Conservation (phyloP, 345 rosid genomes). For the Durio zibethinus region DNA sequence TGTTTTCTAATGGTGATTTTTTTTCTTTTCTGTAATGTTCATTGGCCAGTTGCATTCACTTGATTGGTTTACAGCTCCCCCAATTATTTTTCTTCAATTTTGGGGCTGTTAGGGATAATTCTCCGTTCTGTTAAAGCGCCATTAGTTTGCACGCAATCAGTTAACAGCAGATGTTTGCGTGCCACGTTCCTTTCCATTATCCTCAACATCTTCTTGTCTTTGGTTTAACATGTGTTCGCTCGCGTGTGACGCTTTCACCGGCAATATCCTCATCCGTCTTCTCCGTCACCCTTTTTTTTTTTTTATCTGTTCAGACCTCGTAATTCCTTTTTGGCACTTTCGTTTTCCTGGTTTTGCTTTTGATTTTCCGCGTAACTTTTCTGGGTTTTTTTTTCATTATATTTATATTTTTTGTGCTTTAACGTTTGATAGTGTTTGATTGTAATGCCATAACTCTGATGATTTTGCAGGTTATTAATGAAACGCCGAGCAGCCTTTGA, state of each 20-base stretch:
- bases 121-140: constrained; percentile 4
- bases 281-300: neutral
- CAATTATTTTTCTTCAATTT: neutral
- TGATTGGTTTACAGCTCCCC: neutral
- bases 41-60: constrained; percentile 5
- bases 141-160: constrained; percentile 16
- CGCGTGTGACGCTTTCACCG: constrained; percentile 1
- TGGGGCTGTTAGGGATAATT: neutral
- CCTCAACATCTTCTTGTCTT: neutral
- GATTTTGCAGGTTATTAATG: constrained; percentile 22
- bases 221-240: neutral
- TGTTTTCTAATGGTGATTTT: constrained; percentile 35
- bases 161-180: constrained; percentile 14
- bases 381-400: too few relatives aligned
- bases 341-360: neutral
- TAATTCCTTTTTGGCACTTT: neutral
- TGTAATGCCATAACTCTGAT: neutral
- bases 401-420: neutral
- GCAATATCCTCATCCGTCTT: neutral
- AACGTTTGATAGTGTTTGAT: neutral
- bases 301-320: neutral
- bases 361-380: neutral
- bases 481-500: neutral
- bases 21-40: neutral
- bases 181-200: constrained; percentile 12